phyloP scores from a whole-genome alignment of 2,329 filamentous ascomycete genomes.

The Colletotrichum horii region DNA sequence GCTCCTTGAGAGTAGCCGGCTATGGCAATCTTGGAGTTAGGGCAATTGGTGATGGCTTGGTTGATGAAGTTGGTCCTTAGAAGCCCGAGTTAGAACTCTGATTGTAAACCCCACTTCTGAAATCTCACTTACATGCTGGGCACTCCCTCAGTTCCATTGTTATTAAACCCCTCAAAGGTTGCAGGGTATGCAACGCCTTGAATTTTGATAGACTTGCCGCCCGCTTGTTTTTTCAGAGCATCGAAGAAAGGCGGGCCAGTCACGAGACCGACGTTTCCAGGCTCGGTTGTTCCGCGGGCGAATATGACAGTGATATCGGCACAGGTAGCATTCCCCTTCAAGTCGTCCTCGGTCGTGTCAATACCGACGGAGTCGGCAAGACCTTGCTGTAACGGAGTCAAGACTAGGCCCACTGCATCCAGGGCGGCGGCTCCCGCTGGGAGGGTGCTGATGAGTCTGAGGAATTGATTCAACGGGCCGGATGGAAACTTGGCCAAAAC shows the following conservation, averaged over 20 bases:
- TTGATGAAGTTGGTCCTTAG: constrained; percentile 37
- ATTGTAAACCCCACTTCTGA: fast-evolving
- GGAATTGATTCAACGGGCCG: constrained; percentile 7
- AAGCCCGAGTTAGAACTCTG: not conserved
- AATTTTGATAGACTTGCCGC: constrained; percentile 21
- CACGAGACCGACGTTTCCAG: constrained; percentile 30
- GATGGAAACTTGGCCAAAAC: constrained; percentile 4
- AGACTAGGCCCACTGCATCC: not conserved
- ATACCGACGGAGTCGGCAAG: constrained; percentile 22
- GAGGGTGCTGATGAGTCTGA: constrained; percentile 10
- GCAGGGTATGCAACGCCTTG: constrained; percentile 32
- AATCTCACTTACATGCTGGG: constrained; percentile 25
- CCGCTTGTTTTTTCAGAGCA: constrained; percentile 20
- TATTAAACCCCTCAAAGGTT: constrained; percentile 29
- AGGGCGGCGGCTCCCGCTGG: constrained; percentile 7
- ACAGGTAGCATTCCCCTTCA: constrained; percentile 24
- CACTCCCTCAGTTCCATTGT: constrained; percentile 24
- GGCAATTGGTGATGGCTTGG: constrained; percentile 31
- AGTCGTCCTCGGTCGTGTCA: not conserved
- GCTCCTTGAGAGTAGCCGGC: constrained; percentile 33
- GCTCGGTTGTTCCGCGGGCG: constrained; percentile 34
- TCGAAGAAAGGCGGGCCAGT: constrained; percentile 29
- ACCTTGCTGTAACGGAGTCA: constrained; percentile 15
- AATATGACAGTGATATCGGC: constrained; percentile 32
- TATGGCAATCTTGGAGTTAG: constrained; percentile 26